Conservation (phyloP, 208 protist genomes). For the Naegleria fowleri region DNA sequence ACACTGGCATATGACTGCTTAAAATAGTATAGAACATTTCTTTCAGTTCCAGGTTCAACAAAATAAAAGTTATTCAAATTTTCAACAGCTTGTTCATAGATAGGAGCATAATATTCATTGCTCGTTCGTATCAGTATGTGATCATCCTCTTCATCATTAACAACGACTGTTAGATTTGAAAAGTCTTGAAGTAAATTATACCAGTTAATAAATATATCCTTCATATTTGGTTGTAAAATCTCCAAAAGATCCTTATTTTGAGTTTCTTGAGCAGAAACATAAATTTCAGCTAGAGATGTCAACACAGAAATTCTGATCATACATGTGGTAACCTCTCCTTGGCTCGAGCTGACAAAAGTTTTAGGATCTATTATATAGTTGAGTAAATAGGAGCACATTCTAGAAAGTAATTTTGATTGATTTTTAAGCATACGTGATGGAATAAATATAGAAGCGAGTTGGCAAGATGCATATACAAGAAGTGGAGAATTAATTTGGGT, state of each 20-base stretch:
- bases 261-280: background rate
- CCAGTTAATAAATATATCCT: background rate
- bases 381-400: background rate
- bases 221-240: background rate
- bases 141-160: background rate
- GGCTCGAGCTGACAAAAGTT: background rate
- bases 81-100: background rate
- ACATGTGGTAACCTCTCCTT: background rate
- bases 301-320: background rate
- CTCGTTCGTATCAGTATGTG: background rate
- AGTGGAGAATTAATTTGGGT: background rate
- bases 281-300: background rate
- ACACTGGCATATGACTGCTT: background rate
- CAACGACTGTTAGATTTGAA: background rate
- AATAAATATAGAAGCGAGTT: background rate
- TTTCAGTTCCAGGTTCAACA: conserved; percentile 4
- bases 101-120: background rate
- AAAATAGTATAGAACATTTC: background rate
- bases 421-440: background rate
- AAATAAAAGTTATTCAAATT: background rate
- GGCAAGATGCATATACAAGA: background rate
- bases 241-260: background rate
- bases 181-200: background rate
- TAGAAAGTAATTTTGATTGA: background rate
- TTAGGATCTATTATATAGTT: background rate